Conservation (phyloP, 306 rosid genomes). For the Citrullus colocynthis region DNA sequence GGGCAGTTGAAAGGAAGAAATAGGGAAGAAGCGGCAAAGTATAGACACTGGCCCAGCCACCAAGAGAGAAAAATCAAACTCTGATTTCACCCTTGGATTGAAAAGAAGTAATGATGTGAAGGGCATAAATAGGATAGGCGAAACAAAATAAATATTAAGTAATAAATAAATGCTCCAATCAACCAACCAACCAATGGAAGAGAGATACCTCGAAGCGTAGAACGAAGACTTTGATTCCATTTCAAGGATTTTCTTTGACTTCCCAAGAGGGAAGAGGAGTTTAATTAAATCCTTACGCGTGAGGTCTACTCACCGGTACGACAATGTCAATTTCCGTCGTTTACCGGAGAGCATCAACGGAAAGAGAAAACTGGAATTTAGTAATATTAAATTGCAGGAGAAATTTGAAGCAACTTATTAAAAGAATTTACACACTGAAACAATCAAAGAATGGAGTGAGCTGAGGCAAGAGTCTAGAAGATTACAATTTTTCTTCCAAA, state of each 20-base stretch:
- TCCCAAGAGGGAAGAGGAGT: not conserved
- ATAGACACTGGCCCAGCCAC: not conserved
- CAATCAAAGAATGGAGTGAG: not conserved
- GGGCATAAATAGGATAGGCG: too few relatives aligned
- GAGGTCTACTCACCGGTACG: slow-evolving; percentile 10
- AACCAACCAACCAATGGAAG: not conserved
- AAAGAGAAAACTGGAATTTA: not conserved
- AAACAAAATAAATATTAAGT: too few relatives aligned
- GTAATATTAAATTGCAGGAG: not conserved
- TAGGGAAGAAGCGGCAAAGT: slow-evolving; percentile 24
- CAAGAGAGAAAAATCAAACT: slow-evolving; percentile 3
- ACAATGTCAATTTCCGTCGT: not conserved
- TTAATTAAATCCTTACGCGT: slow-evolving; percentile 24
- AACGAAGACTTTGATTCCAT: not conserved
- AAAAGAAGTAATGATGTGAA: slow-evolving; percentile 4
- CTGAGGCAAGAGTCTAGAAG: not conserved
- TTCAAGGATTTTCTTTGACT: not conserved
- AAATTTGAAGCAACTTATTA: not conserved
- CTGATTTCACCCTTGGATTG: not conserved
- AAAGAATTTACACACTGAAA: not conserved
- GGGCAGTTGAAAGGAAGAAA: slow-evolving; percentile 1
- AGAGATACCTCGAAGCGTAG: not conserved
- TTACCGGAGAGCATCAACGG: not conserved
- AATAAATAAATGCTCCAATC: not conserved
- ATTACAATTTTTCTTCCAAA: not conserved